Percentiles rank a stretch among this genome's conserved stretches.
These are phyloP conservation scores for Cladobotryum protrusum DNA, from an alignment of 2,329 filamentous ascomycete species.

Conservation along the genomic window DNA sequence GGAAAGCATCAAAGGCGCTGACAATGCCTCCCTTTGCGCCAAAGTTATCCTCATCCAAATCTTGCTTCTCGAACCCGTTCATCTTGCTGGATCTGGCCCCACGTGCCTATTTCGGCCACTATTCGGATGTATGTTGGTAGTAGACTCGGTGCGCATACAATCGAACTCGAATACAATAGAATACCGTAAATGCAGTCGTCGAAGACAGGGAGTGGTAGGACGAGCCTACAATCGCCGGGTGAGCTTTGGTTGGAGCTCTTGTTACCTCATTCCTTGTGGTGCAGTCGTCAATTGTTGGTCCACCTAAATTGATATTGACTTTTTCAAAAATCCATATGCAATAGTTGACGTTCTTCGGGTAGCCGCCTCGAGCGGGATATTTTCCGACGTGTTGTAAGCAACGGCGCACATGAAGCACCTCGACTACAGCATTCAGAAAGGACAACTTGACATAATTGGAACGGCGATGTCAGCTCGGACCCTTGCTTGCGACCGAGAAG, in stretches of 20 bases:
- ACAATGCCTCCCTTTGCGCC: slow-evolving; percentile 65
- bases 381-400: slow-evolving; percentile 5
- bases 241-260: neutral
- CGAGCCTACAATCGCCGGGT: neutral
- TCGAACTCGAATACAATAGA: neutral
- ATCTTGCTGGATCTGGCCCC: slow-evolving; percentile 38
- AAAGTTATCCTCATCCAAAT: slow-evolving; percentile 70
- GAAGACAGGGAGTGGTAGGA: neutral
- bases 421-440: slow-evolving; percentile 1
- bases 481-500: neutral
- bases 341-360: neutral
- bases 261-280: slow-evolving; percentile 7
- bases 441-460: slow-evolving; percentile 9
- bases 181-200: neutral
- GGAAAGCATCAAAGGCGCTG: slow-evolving; percentile 93
- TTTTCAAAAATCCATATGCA: neutral
- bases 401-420: slow-evolving; percentile 9
- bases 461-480: slow-evolving; percentile 1
- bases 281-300: neutral
- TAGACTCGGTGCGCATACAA: too few relatives aligned
- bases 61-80: slow-evolving; percentile 69
- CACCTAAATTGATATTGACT: neutral
- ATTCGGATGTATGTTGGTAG: neutral
- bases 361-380: neutral
- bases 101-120: neutral